phyloP scores from a whole-genome alignment of 1,139 yeast species.

The Arxiozyma slooffiae region DNA sequence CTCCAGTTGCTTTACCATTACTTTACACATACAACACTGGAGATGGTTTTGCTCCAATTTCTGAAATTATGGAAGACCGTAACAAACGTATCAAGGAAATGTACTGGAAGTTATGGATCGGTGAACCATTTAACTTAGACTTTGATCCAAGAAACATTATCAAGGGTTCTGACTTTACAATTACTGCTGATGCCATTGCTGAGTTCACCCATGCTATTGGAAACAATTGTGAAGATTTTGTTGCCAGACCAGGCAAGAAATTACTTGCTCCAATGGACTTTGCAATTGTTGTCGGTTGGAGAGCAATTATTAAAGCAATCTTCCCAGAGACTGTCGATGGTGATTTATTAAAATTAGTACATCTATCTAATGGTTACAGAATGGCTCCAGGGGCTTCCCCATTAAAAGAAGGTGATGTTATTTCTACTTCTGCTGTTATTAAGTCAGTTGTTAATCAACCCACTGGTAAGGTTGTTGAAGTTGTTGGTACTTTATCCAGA shows the following conservation, averaged over 20 bases:
- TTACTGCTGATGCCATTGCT: conserved; percentile 69
- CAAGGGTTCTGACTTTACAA: conserved; percentile 52
- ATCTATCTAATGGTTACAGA: conserved; percentile 86
- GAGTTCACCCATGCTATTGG: conserved; percentile 97
- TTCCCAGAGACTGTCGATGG: conserved; percentile 97
- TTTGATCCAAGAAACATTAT: conserved; percentile 62
- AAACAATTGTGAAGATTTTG: conserved; percentile 93
- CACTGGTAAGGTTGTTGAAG: conserved; percentile 93
- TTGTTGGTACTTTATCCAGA: conserved; percentile 78
- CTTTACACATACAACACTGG: conserved; percentile 70
- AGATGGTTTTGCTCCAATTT: conserved; percentile 90
- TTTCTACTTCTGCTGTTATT: conserved; percentile 72
- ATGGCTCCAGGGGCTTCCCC: conserved; percentile 91
- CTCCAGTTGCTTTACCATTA: conserved; percentile 67
- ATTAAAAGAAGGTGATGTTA: conserved; percentile 78
- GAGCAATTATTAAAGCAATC: conserved; percentile 90
- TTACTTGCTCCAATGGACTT: conserved; percentile 98
- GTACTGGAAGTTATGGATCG: conserved; percentile 98
- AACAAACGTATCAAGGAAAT: conserved; percentile 87
- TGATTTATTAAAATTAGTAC: conserved; percentile 87
- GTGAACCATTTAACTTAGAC: conserved; percentile 52
- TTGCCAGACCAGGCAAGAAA: conserved; percentile 73
- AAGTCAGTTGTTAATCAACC: conserved; percentile 84
- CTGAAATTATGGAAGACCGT: conserved; percentile 83
- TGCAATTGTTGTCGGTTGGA: conserved; percentile 98